Evolutionary conservation across 2,329 filamentous ascomycete genomes (phyloP), one percentile per base, ranked within the genome.

Genomic region (Ophiosphaerella herpotricha): DNA sequence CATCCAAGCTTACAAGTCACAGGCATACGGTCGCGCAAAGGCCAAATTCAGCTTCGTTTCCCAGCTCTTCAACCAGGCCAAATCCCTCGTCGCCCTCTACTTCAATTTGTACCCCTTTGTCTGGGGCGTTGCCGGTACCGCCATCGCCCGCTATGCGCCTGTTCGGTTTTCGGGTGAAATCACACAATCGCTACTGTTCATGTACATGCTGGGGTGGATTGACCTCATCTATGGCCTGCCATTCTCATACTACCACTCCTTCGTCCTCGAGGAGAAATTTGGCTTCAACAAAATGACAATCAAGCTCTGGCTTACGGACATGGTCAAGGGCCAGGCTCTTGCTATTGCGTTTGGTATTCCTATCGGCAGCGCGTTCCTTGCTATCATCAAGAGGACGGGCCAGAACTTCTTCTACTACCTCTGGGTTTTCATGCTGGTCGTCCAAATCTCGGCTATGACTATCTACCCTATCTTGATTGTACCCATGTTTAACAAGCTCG

Each of bases 261-360:
- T 99, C 69, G 90, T 97, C 40, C 81, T 99, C 48, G 94, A 99
- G 76, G 92, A 97, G 77, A 89, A 91, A 71, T 99, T 96, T 66
- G 94, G 94, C 42, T 99, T 99, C 84, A 99, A 99, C 77, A 99
- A 99, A 80, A 91, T 96, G 81, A 97, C 94, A 0, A 79, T 91
- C 47, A 86, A 86, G 74, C 81, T 97, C 26, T 99, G 93, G 81
- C 71, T 97, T 45, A 89, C 85, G 64, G 94, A 99, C 73, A 86
- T 96, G 78, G 74, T 97, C 78, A 99, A 99, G 82, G 86, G 88
- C 29, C 91, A 96, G 74, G 81, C 90, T 62, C 83, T 99, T 51
- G 85, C 87, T 43, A 81, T 95, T 60, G 85, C 85, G 40, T 82
- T 99, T 51, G 88, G 90, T 53, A 86, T 91, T 43, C 94, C 95